Percentiles rank a stretch among this genome's conserved stretches.
Evolutionary conservation across 192 early-diverging fungal species (phyloP).

Genomic region (Phlyctochytrium bullatum): DNA sequence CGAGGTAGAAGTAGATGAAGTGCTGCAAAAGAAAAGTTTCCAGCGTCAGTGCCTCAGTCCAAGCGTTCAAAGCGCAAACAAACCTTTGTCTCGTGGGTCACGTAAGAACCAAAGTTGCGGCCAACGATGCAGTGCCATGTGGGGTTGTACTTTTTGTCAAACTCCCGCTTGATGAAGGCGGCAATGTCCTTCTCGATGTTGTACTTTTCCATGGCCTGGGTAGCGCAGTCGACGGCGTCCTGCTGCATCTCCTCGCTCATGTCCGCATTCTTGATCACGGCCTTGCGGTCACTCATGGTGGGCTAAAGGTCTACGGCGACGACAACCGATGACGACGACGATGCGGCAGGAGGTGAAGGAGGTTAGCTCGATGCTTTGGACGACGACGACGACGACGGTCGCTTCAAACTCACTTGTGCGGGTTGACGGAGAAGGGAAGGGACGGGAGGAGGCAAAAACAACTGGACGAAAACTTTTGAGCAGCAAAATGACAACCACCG

Average conservation of each 20-base stretch:
- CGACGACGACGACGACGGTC: too few relatives aligned
- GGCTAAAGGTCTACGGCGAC: too few relatives aligned
- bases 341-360: too few relatives aligned
- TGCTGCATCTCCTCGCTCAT: slow-evolving; percentile 97
- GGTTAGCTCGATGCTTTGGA: too few relatives aligned
- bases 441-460: too few relatives aligned
- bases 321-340: too few relatives aligned
- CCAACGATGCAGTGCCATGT: slow-evolving; percentile 99
- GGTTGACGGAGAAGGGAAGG: too few relatives aligned
- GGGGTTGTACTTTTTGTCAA: slow-evolving; percentile 95
- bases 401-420: too few relatives aligned
- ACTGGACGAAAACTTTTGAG: too few relatives aligned
- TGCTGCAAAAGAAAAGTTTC: slow-evolving; percentile 52
- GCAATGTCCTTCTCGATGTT: slow-evolving; percentile 98
- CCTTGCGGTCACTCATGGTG: slow-evolving; percentile 77
- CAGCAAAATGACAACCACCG: too few relatives aligned
- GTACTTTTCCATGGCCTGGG: slow-evolving; percentile 84
- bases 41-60: not conserved
- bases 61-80: slow-evolving; percentile 1
- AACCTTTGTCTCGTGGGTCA: slow-evolving; percentile 87
- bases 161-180: slow-evolving; percentile 95
- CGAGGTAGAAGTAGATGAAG: slow-evolving; percentile 99
- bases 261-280: slow-evolving; percentile 96
- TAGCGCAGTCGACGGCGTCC: slow-evolving; percentile 81
- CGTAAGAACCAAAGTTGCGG: slow-evolving; percentile 98